Evolutionary conservation across 441 rosid genomes (phyloP).

Genomic region (Populus hybrid): DNA sequence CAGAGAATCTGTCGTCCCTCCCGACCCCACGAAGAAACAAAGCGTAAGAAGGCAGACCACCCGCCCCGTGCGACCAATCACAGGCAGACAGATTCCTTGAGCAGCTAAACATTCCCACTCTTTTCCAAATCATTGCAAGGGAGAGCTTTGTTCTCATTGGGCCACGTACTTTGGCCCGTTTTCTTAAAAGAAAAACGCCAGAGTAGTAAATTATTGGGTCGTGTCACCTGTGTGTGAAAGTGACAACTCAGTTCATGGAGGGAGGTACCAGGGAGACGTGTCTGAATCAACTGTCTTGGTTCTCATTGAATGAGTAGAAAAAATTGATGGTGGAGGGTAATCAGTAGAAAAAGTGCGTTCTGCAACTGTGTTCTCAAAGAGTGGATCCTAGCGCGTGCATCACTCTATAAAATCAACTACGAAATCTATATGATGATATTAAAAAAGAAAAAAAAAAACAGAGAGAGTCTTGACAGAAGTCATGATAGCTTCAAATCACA

Average conservation of each 20-base stretch:
- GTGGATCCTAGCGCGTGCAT: background rate
- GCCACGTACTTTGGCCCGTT: background rate
- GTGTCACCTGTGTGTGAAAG: no score
- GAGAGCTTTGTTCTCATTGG: background rate
- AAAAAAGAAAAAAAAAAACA: no score
- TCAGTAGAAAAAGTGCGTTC: background rate
- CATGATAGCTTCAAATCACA: background rate
- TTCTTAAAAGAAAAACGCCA: background rate
- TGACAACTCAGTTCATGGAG: no score
- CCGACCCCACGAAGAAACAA: background rate
- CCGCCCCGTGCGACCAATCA: background rate
- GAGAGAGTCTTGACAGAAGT: background rate
- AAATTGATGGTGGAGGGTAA: background rate
- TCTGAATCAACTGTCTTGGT: background rate
- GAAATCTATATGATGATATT: background rate
- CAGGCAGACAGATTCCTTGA: background rate
- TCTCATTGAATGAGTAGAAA: background rate
- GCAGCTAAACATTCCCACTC: background rate
- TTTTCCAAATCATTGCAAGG: background rate
- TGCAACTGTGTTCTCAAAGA: background rate
- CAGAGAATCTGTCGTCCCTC: background rate
- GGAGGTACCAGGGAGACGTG: background rate
- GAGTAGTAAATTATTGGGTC: no score
- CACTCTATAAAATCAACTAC: background rate
- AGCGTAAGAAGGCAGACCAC: background rate